Conservation (phyloP, 768 basidiomycete genomes). For the Myochromella boudieri region DNA sequence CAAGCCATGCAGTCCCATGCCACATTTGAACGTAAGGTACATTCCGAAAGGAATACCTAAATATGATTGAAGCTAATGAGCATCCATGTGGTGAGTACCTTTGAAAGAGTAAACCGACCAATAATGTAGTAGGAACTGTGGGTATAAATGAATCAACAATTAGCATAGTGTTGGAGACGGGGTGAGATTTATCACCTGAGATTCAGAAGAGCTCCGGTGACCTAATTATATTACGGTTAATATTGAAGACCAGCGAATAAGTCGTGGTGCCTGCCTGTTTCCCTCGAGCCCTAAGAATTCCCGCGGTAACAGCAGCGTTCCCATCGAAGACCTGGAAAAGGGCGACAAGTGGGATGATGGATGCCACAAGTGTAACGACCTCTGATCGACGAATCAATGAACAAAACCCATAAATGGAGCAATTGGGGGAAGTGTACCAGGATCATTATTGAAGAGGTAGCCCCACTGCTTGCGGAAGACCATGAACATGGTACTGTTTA, state of each 20-base stretch:
- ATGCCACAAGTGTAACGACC: constrained; percentile 60
- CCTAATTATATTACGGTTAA: constrained; percentile 31
- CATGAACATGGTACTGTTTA: constrained; percentile 49
- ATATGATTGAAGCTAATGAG: background rate
- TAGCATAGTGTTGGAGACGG: background rate
- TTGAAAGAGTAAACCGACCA: constrained; percentile 32
- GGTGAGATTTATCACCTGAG: constrained; percentile 45
- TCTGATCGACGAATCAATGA: constrained; percentile 29
- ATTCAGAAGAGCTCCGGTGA: constrained; percentile 77
- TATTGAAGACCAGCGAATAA: constrained; percentile 1
- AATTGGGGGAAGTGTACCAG: constrained; percentile 35
- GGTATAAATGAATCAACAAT: background rate
- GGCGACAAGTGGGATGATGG: constrained; percentile 73
- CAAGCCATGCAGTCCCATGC: constrained; percentile 66
- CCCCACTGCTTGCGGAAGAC: constrained; percentile 68
- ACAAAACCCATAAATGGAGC: background rate
- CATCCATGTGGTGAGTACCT: background rate
- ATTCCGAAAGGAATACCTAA: constrained; percentile 79
- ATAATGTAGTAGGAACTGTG: constrained; percentile 76
- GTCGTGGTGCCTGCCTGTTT: constrained; percentile 53
- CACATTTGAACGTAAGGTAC: constrained; percentile 65
- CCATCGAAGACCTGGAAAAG: constrained; percentile 89
- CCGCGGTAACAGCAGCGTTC: constrained; percentile 61
- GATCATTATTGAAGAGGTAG: constrained; percentile 71
- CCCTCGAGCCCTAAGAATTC: constrained; percentile 82